Base-by-base conservation (phyloP, 257 asterid genomes). In the Primulina huaijiensis region DNA sequence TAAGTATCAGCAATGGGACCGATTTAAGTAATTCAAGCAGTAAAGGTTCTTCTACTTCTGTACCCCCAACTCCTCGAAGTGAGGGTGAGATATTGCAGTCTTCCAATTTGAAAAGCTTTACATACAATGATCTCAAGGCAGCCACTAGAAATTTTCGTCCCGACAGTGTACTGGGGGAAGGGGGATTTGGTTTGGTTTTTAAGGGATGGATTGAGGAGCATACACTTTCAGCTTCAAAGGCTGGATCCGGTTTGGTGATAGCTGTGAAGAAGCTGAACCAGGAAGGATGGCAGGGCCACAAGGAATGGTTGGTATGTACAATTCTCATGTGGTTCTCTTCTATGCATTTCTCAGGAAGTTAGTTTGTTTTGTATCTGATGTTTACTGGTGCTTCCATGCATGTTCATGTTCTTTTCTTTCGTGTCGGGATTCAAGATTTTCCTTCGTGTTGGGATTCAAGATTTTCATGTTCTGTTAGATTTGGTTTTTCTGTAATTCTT, bases 271-370 rank as follows among this genome's bases (percentile, higher is more conserved):
- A 83, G 86, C 87, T 90, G 2, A 92, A 90, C 57, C 96, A 88
- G 72, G 96, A 90, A 1, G 95, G 98, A 2, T 87, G 89, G 92
- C 98, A 92, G 69, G 98, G 98, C 2, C 98, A 92, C 90, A 88
- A 81, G 73, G 98, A 92, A 75, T 92, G 98, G 96, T 59, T 92
- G 96, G 96, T 92, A 71, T 57, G 90, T 77, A 20, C 40, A 35
- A 12, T 20, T 60, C 35, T 50, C 57, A 5, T 5, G 8, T 50
- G 57, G 20, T 16, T 43, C 3, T 43, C 2, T 43, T 3, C 55
- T 43, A 43, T 43, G 55, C n/a, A 12, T 43, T 43, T 43, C 7
- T 43, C 19, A 43, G 55, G 19, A 40, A 43, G 55, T 43, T 43
- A 12, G 53, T 12, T n/a, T 1, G n/a, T 43, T 43, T 3, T 43